phyloP scores from a whole-genome alignment of 2,329 filamentous ascomycete species.

The Fusarium nygamai region DNA sequence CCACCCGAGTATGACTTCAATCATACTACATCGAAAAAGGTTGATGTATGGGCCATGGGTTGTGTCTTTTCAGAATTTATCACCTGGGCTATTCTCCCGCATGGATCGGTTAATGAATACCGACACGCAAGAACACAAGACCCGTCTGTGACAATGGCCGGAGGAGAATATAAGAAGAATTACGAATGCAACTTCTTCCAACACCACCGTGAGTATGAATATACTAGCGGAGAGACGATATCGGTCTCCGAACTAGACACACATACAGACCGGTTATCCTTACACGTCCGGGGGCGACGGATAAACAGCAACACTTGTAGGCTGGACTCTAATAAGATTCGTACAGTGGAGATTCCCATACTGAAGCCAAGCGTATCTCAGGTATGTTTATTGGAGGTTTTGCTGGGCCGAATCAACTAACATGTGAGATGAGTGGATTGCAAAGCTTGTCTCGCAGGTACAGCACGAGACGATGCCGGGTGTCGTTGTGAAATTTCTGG shows the following conservation, averaged over 20 bases:
- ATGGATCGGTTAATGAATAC: not conserved
- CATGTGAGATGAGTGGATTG: not conserved
- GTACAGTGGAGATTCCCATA: not conserved
- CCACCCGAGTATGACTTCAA: not conserved
- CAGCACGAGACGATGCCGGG: accelerated
- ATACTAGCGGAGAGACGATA: not conserved
- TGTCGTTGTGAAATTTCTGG: not conserved
- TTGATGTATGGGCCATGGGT: not conserved
- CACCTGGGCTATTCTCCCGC: not conserved
- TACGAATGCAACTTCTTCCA: not conserved
- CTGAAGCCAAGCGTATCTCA: not conserved
- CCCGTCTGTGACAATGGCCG: accelerated
- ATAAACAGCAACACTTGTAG: not conserved
- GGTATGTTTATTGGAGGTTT: not conserved
- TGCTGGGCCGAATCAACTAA: not conserved
- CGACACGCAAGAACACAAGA: not conserved
- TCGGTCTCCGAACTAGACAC: too few species aligned
- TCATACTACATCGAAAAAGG: not conserved
- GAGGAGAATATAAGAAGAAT: too few species aligned
- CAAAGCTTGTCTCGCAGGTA: not conserved
- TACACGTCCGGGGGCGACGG: not conserved
- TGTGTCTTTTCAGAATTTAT: not conserved
- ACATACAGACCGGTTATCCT: not conserved
- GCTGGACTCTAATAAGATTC: accelerated
- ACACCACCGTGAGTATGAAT: not conserved